Conservation (phyloP, 768 basidiomycete species). For the Tricholoma hemisulphureum region DNA sequence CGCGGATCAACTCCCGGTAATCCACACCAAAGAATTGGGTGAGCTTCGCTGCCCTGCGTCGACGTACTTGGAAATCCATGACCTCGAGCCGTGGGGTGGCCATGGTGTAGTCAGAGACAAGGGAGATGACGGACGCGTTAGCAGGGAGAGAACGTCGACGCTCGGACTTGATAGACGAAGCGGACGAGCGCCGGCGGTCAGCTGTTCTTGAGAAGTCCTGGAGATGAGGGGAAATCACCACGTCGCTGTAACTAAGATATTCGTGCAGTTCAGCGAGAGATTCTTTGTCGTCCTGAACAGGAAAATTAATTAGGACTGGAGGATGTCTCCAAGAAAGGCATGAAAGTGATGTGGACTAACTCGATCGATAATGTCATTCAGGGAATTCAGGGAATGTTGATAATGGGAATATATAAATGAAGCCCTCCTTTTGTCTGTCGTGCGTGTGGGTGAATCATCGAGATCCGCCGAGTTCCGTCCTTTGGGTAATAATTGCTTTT, state of each 20-base stretch:
- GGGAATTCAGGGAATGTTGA: slow-evolving; percentile 77
- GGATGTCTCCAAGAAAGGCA: background rate
- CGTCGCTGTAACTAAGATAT: slow-evolving; percentile 44
- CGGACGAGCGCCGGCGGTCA: slow-evolving; percentile 32
- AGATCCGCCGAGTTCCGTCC: slow-evolving; percentile 14
- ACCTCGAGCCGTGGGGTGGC: slow-evolving; percentile 42
- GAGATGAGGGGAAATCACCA: slow-evolving; percentile 19
- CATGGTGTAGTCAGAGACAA: slow-evolving; percentile 50
- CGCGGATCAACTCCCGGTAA: slow-evolving; percentile 73
- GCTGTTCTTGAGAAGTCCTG: slow-evolving; percentile 23
- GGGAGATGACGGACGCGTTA: slow-evolving; percentile 58
- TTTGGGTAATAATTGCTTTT: slow-evolving; percentile 45
- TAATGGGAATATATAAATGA: slow-evolving; percentile 72
- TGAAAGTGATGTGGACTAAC: slow-evolving; percentile 41
- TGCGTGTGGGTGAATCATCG: background rate
- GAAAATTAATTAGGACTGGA: slow-evolving; percentile 6
- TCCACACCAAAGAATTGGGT: slow-evolving; percentile 87
- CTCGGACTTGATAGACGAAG: slow-evolving; percentile 50
- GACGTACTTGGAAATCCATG: slow-evolving; percentile 65
- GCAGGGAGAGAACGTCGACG: slow-evolving; percentile 71
- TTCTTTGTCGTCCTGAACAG: slow-evolving; percentile 65
- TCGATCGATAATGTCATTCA: slow-evolving; percentile 75
- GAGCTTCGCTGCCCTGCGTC: slow-evolving; percentile 77
- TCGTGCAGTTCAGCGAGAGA: slow-evolving; percentile 75
- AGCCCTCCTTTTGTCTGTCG: slow-evolving; percentile 15